Evolutionary conservation across 768 basidiomycete species (phyloP).

Genomic region (Russula sp.): DNA sequence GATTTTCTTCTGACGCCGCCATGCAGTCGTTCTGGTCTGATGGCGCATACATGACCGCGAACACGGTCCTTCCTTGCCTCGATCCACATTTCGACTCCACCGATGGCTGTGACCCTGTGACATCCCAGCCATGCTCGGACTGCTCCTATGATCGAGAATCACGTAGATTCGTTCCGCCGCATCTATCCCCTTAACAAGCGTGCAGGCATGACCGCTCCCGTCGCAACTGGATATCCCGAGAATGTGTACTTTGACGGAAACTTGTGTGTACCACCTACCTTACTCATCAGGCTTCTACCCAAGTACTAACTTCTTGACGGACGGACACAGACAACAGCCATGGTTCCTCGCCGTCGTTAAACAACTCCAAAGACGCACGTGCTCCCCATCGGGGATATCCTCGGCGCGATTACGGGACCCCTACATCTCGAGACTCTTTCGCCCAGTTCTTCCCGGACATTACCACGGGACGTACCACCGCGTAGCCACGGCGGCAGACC

Average conservation of each 20-base stretch:
- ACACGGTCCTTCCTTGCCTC: constrained; percentile 56
- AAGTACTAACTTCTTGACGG: not conserved
- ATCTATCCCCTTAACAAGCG: constrained; percentile 56
- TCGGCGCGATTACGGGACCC: not conserved
- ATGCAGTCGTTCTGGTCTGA: not conserved
- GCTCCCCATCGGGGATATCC: constrained; percentile 38
- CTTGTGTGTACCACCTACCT: not conserved
- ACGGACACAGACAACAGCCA: constrained; percentile 35
- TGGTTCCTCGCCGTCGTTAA: constrained; percentile 77
- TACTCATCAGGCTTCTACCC: not conserved
- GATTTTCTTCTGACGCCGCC: not conserved
- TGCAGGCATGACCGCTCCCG: constrained; percentile 51
- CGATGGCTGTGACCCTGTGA: constrained; percentile 59
- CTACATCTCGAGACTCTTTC: not conserved
- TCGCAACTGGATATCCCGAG: constrained; percentile 48
- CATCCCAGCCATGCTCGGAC: constrained; percentile 43
- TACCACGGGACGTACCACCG: not conserved
- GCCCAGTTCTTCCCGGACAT: not conserved
- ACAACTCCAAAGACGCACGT: constrained; percentile 72
- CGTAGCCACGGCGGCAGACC: constrained; percentile 11
- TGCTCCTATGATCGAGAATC: constrained; percentile 49
- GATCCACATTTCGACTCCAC: constrained; percentile 60
- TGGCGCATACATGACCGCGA: constrained; percentile 40
- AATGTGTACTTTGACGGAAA: constrained; percentile 61
- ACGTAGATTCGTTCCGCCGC: constrained; percentile 62